Percentiles rank a stretch among this genome's conserved stretches.
These are phyloP conservation scores for Pleurozium schreberi DNA, from an alignment of 225 moss, liverwort and hornwort genomes.

Conservation along the genomic window DNA sequence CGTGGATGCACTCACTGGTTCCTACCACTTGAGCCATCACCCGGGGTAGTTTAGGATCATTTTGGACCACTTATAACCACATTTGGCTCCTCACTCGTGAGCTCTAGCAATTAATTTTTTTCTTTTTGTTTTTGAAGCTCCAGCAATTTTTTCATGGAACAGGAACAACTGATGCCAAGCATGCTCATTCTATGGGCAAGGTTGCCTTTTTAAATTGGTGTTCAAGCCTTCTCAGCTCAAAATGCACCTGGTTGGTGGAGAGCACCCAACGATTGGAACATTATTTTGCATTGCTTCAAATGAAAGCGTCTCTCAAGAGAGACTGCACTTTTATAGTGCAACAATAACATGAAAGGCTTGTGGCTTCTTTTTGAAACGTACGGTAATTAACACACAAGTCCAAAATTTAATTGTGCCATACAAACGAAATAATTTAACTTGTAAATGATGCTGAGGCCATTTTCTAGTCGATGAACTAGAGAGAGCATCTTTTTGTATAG, in stretches of 20 bases:
- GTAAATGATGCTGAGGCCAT: too few relatives aligned
- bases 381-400: too few relatives aligned
- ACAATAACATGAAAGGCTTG: neutral
- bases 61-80: too few relatives aligned
- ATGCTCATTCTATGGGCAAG: neutral
- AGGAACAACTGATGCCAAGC: too few relatives aligned
- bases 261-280: neutral
- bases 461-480: too few relatives aligned
- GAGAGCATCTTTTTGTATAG: too few relatives aligned
- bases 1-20: too few relatives aligned
- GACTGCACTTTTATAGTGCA: neutral
- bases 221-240: neutral
- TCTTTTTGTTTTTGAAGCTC: too few relatives aligned
- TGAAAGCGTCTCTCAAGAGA: neutral
- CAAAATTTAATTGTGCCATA: neutral
- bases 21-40: too few relatives aligned
- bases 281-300: neutral
- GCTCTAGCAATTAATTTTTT: neutral
- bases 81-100: neutral
- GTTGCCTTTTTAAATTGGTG: neutral
- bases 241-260: slow-evolving; percentile 3
- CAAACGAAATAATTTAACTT: too few relatives aligned
- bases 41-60: too few relatives aligned
- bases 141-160: neutral
- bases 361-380: neutral